Base-by-base conservation (phyloP, 257 asterid species). In the Solanum rostratum region DNA sequence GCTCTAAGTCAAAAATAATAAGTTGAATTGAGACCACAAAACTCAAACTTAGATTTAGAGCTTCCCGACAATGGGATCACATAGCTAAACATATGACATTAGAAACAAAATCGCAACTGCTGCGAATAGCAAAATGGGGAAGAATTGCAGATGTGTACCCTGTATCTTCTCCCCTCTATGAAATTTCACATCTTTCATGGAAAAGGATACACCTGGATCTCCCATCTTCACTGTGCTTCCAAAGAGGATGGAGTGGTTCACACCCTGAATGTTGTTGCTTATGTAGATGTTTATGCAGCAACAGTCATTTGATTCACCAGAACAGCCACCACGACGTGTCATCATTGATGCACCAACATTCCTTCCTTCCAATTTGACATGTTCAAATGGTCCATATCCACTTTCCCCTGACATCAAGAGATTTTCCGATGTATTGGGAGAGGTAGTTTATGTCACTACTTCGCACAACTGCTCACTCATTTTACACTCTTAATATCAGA, bases 251-350 rank as follows among this genome's bases (percentile, higher is more conserved):
- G 97, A 96, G 90, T 96, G 92, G 91, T 90, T 94, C 27, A 93
- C 90, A 1, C 97, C 99, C 60, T 93, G 92, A 12, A 92, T 87
- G 65, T 93, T 92, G 69, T 92, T 96, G 93, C 90, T 93, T 50
- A 93, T 83, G 83, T 94, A 94, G 8, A 96, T 93, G 85, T 92
- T 91, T 82, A 94, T 85, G 90, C 91, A 89, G 91, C 95, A 92
- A 46, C 96, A 87, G 2, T 90, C 92, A 13, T 20, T 81, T 2
- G 90, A 65, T 88, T 90, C 94, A 7, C 92, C 85, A 0, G 87
- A 37, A 37, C 54, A 13, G 1, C 96, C 33, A 92, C 92, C 66
- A 93, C 96, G 8, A 79, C 84, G 18, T 24, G 79, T 54, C 1
- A 60, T n/a, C 52, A 27, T 88, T 16, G 83, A 54, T 5, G 90